Evolutionary conservation across 2,329 filamentous ascomycete genomes (phyloP).

Genomic region (Trichoderma pleuroti): DNA sequence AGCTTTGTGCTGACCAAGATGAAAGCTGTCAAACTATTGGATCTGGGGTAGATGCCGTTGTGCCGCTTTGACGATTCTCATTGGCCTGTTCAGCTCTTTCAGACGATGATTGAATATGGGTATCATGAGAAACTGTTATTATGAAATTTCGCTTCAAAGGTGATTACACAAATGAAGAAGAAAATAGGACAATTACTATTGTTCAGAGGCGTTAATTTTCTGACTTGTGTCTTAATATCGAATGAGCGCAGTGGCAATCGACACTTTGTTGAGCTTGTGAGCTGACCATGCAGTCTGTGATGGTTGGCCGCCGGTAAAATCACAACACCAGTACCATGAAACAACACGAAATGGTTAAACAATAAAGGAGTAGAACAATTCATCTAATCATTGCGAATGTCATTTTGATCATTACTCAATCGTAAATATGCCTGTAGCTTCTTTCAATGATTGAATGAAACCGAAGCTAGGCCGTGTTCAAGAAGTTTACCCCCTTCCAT

Average conservation of each 20-base stretch:
- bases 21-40: not conserved
- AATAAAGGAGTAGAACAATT: not conserved
- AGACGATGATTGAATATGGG: not conserved
- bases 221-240: too few relatives aligned
- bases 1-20: not conserved
- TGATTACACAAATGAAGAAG: not conserved
- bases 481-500: too few relatives aligned
- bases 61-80: not conserved
- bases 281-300: not conserved
- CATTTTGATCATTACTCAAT: rapidly evolving
- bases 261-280: not conserved
- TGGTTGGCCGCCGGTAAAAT: not conserved
- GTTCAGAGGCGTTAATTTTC: not conserved
- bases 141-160: not conserved
- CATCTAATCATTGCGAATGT: rapidly evolving
- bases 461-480: too few relatives aligned
- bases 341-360: not conserved
- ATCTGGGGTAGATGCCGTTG: not conserved
- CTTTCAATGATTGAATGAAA: not conserved
- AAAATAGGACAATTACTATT: not conserved
- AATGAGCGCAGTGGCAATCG: too few relatives aligned
- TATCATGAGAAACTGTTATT: not conserved
- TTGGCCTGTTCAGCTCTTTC: not conserved
- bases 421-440: rapidly evolving
- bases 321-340: not conserved